phyloP scores from a whole-genome alignment of 2,329 filamentous ascomycete genomes.

The Chrysoporthe cubensis region DNA sequence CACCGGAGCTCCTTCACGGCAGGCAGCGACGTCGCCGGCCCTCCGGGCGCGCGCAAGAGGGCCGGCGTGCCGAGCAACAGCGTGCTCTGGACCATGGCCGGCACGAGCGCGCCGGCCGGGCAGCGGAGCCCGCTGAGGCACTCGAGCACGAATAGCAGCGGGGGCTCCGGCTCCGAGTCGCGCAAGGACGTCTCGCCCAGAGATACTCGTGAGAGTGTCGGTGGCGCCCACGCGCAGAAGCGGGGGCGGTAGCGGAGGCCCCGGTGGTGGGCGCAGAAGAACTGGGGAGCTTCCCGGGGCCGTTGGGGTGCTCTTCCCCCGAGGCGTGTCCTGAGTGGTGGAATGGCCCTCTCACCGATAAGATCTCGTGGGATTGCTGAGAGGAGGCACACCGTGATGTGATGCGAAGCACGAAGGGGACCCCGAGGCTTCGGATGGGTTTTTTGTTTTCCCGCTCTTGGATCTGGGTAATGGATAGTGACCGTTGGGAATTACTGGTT shows the following conservation, averaged over 20 bases:
- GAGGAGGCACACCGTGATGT: neutral
- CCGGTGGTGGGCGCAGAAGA: neutral
- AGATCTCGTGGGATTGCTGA: neutral
- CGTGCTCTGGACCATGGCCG: constrained; percentile 15
- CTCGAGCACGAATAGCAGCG: constrained; percentile 1
- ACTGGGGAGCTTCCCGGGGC: too few relatives aligned
- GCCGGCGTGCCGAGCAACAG: constrained; percentile 13
- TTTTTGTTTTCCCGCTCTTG: neutral
- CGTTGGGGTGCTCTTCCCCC: neutral
- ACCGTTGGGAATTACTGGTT: neutral
- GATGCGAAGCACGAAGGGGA: neutral
- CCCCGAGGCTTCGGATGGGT: neutral
- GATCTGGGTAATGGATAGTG: neutral
- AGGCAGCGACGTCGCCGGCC: neutral
- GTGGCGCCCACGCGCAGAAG: neutral
- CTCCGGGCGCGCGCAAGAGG: constrained; percentile 9
- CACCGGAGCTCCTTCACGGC: constrained; percentile 19
- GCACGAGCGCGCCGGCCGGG: neutral
- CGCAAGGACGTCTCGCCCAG: constrained; percentile 1
- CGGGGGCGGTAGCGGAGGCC: neutral
- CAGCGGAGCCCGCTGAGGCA: constrained; percentile 14
- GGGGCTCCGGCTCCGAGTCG: neutral
- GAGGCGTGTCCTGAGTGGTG: neutral
- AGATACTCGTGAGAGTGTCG: neutral
- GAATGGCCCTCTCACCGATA: neutral